Percentiles rank a stretch among this genome's conserved stretches.
These are phyloP conservation scores for Emydomyces testavorans DNA, from an alignment of 2,329 filamentous ascomycete genomes.

Conservation along the genomic window DNA sequence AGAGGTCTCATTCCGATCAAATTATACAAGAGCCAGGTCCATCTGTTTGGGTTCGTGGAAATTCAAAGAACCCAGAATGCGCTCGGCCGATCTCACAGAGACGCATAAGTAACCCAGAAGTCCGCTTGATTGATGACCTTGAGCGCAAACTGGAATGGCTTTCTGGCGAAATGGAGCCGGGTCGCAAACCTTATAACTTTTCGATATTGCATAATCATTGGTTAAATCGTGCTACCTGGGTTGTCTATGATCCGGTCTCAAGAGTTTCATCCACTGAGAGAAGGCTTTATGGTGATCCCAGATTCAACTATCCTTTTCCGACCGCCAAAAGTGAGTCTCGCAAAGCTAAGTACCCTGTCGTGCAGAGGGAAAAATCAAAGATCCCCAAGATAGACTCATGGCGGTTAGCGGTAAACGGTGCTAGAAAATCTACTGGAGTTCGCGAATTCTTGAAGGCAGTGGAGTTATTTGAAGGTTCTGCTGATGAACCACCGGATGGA, in stretches of 20 bases:
- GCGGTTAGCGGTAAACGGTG: constrained; percentile 29
- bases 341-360: constrained; percentile 23
- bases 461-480: constrained; percentile 28
- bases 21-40: background rate
- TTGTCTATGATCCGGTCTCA: constrained; percentile 31
- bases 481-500: constrained; percentile 30
- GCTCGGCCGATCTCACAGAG: background rate
- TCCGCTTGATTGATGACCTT: constrained; percentile 27
- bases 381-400: constrained; percentile 30
- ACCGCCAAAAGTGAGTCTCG: constrained; percentile 13
- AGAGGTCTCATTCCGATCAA: background rate
- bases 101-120: constrained; percentile 27
- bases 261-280: constrained; percentile 25
- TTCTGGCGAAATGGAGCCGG: constrained; percentile 29
- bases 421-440: constrained; percentile 24
- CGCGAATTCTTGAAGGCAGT: constrained; percentile 23
- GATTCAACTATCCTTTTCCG: constrained; percentile 26
- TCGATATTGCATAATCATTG: constrained; percentile 33
- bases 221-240: constrained; percentile 33
- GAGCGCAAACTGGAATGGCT: constrained; percentile 32
- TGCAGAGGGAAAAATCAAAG: constrained; percentile 17
- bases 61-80: background rate
- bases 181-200: constrained; percentile 32
- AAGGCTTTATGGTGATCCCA: constrained; percentile 28
- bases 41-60: background rate